phyloP scores from a whole-genome alignment of 331 rosid species.

The Malus hybrid region DNA sequence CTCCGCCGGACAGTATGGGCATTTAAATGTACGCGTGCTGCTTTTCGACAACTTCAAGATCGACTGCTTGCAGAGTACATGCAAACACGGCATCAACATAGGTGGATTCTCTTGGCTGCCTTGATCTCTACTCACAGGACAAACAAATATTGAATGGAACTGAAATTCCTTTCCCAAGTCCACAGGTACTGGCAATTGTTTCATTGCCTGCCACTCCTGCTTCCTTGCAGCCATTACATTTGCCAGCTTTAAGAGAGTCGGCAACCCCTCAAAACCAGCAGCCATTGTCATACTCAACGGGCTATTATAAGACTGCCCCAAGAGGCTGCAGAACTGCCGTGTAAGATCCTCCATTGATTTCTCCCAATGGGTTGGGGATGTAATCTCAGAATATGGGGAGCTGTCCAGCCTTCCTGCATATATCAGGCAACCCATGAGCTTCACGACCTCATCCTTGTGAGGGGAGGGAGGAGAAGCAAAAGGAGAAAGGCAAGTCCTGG shows the following conservation, averaged over 20 bases:
- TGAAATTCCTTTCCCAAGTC: constrained; percentile 80
- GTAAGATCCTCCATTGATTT: constrained; percentile 58
- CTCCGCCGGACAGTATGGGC: constrained; percentile 76
- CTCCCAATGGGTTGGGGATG: constrained; percentile 63
- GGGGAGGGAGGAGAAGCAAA: constrained; percentile 45
- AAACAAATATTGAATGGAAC: constrained; percentile 81
- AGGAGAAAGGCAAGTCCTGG: constrained; percentile 58
- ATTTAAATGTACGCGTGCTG: constrained; percentile 62
- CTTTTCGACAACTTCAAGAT: constrained; percentile 63
- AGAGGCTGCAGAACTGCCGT: constrained; percentile 52
- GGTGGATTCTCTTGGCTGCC: constrained; percentile 82
- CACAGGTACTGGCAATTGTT: constrained; percentile 73
- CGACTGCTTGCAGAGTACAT: constrained; percentile 87
- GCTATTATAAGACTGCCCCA: constrained; percentile 58
- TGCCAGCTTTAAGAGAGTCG: constrained; percentile 69
- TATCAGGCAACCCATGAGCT: constrained; percentile 84
- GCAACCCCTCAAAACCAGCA: constrained; percentile 80
- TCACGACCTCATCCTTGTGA: constrained; percentile 62
- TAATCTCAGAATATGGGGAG: constrained; percentile 65
- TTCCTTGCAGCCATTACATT: constrained; percentile 81
- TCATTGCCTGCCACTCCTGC: constrained; percentile 83
- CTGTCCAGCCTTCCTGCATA: constrained; percentile 53
- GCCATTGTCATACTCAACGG: constrained; percentile 65
- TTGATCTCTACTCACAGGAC: constrained; percentile 89
- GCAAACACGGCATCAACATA: constrained; percentile 75